Conservation (phyloP, 306 rosid species). For the Castanea mollissima region DNA sequence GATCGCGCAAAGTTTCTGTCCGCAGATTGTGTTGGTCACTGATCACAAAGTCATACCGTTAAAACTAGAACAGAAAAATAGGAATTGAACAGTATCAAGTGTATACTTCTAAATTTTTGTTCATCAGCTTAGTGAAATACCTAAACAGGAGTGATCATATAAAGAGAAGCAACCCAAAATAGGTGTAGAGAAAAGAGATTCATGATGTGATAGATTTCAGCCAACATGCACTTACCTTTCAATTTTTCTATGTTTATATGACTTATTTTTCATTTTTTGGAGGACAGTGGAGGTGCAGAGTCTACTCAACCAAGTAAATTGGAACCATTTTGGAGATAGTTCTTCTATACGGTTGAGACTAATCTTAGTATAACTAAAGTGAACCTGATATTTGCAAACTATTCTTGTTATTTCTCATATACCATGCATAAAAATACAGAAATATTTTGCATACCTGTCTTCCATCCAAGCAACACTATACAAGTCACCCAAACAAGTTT, state of each 20-base stretch:
- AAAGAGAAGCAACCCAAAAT: background rate
- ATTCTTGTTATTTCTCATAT: constrained; percentile 14
- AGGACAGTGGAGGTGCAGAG: background rate
- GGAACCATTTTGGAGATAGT: background rate
- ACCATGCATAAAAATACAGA: background rate
- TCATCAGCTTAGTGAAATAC: background rate
- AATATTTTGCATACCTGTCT: constrained; percentile 60
- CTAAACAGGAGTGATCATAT: background rate
- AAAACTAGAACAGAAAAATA: constrained; percentile 5
- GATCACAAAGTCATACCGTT: constrained; percentile 33
- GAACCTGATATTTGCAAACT: background rate
- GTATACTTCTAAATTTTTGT: background rate
- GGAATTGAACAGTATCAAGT: background rate
- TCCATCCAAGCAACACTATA: constrained; percentile 97
- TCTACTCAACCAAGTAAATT: background rate
- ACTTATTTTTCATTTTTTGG: background rate
- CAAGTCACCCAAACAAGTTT: constrained; percentile 86
- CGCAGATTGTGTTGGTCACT: constrained; percentile 79
- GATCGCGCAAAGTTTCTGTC: constrained; percentile 81
- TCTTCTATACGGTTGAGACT: background rate
- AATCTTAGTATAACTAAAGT: background rate
- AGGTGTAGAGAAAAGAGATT: background rate
- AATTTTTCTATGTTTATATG: background rate
- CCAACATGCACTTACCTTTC: background rate
- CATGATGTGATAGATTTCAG: background rate